Percentiles rank a stretch among this genome's conserved stretches.
Evolutionary conservation across 2,329 filamentous ascomycete genomes (phyloP).

Genomic region (Ilyonectria robusta): DNA sequence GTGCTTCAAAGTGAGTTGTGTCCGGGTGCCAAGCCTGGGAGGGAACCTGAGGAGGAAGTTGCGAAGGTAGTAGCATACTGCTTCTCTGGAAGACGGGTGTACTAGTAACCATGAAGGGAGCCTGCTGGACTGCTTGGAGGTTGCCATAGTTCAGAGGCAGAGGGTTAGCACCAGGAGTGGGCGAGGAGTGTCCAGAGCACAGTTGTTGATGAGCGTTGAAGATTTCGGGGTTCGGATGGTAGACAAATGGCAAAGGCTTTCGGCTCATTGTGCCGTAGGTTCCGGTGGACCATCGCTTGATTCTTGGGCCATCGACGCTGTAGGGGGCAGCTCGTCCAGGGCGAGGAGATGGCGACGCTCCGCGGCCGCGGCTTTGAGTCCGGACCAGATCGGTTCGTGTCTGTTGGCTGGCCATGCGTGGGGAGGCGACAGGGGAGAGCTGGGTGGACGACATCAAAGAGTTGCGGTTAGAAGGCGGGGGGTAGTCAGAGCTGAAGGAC

Average conservation of each 20-base stretch:
- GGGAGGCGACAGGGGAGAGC: conserved; percentile 80
- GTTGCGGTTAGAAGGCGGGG: conserved; percentile 76
- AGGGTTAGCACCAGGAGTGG: conserved; percentile 61
- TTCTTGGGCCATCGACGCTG: conserved; percentile 75
- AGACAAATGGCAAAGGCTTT: conserved; percentile 73
- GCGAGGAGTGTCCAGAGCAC: conserved; percentile 57
- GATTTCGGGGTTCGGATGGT: conserved; percentile 72
- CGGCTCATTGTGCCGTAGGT: conserved; percentile 74
- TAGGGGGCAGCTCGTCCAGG: conserved; percentile 80
- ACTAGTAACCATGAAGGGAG: conserved; percentile 68
- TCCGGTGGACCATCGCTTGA: conserved; percentile 84
- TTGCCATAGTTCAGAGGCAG: conserved; percentile 69
- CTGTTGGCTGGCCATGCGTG: conserved; percentile 74
- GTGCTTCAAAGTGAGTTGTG: conserved; percentile 69
- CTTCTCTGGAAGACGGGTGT: conserved; percentile 67
- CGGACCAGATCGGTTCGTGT: conserved; percentile 73
- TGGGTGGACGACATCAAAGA: conserved; percentile 80
- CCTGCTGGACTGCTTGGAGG: conserved; percentile 68
- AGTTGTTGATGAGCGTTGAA: conserved; percentile 71
- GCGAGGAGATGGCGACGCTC: conserved; percentile 78
- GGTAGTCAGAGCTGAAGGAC: conserved; percentile 77
- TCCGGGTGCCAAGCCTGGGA: conserved; percentile 65
- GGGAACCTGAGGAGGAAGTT: conserved; percentile 66
- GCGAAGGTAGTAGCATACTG: conserved; percentile 69
- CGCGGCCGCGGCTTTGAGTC: conserved; percentile 75